Base-by-base conservation (phyloP, 495 filamentous ascomycete species). In the Penicillium cosmopolitanum region DNA sequence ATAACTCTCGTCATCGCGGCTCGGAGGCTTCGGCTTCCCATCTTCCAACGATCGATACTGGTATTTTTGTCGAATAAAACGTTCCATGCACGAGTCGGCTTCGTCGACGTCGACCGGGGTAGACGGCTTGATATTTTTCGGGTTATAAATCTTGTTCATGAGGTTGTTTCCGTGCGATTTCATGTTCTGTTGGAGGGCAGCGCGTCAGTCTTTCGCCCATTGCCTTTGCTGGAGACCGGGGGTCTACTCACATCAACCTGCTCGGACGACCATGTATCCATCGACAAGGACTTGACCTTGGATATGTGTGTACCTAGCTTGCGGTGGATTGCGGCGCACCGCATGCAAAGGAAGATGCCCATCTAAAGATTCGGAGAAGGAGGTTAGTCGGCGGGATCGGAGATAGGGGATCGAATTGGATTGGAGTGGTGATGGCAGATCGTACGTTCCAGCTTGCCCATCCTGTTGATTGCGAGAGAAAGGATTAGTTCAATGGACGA, bases 401-500 rank as follows among this genome's bases (percentile, higher is more conserved):
- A 50, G 40, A 21, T 31, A 40, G 19, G 23, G 25, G 16, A 53
- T n/a, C n/a, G n/a, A n/a, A n/a, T 50, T 34, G 48, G 16, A 46
- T 31, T 34, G 48, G 16, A 46, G 2, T 31, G n/a, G 47, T 40
- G 36, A n/a, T 15, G 36, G 46, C 33, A 28, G 25, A 10, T 16
- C 91, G 73, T 87, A 97, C 92, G 74, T 89, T 98, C 93, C 95
- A 98, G 82, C 93, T 97, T 74, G 95, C 93, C 96, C 96, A 98
- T 82, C 86, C 93, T 97, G 66, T 63, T 42, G 55, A 48, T 42
- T 10, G 28, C 5, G 36, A 21, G 21, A 46, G 18, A 35, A 31
- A 23, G 19, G 4, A 38, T 53, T 25, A 21, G 50, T 31, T 53
- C 36, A 55, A 53, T 13, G 10, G 15, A 25, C 43, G 43, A 31